Base-by-base conservation (phyloP, 371 early-diverging fungal genomes). In the Neoconidiobolus thromboides region DNA sequence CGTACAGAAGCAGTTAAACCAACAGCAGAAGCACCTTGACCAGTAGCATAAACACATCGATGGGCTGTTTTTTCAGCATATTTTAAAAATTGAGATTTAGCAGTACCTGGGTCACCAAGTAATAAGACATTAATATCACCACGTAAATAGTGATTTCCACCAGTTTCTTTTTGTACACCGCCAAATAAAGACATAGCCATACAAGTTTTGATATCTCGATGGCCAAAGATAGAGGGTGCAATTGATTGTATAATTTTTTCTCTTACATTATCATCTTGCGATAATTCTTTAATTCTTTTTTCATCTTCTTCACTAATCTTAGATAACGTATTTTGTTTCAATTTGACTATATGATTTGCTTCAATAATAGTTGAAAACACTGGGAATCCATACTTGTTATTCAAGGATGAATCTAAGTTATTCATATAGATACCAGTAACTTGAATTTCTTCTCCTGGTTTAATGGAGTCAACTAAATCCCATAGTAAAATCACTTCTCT, bases 161-260 rank as follows among this genome's bases (percentile, higher is more conserved):
- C 80, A 37, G 89, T 82, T 64, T 92, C 84, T 72, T 99, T 99
- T 56, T 89, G 77, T 1, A 91, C 91, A 61, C 99, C 99, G 61
- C 99, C 94, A 78, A 99, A 96, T 72, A 99, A 74, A 9, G 93
- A 78, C n/a, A 98, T 73, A 1, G 94, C 91, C 63, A 99, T 78
- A 1, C 94, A 96, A 4, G 89, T 87, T 69, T 99, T 99, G 64
- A 99, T 92, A 67, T 95, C 87, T 39, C 89, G 87, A 66, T 98
- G 96, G n/a, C 99, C 99, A 71, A 89, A 98, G 63, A 99, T 98
- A 37, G 96, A 94, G 4, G 99, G 99, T 6, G 99, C 99, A 62
- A 99, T 93, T 61, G 87, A 87, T 67, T 89, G 87, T 65, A 96
- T 86, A 57, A 99, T 86, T 12, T 48, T 47, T 39, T 48, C n/a